Evolutionary conservation across 352 stramenopile species (phyloP).

Genomic region (Globisporangium abappressorium): DNA sequence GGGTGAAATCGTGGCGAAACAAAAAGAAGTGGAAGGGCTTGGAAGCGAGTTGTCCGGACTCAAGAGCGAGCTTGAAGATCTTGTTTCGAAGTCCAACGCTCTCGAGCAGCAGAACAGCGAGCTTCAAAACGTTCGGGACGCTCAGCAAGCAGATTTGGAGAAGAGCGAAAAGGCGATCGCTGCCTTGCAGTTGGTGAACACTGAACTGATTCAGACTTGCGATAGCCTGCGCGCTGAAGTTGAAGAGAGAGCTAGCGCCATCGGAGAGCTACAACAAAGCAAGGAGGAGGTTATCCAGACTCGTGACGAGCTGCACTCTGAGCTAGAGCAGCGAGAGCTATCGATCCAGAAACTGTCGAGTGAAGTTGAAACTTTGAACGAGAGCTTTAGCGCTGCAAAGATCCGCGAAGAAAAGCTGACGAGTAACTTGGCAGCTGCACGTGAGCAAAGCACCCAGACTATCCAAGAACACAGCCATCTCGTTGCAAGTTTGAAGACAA

Average conservation of each 20-base stretch:
- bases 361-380: background rate
- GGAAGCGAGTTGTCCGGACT: background rate
- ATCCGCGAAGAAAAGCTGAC: conserved; percentile 1
- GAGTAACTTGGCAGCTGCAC: background rate
- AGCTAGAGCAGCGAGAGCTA: background rate
- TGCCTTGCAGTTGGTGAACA: background rate
- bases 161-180: background rate
- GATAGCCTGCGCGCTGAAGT: conserved; percentile 4
- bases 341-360: background rate
- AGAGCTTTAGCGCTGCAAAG: background rate
- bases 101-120: conserved; percentile 5
- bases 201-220: background rate
- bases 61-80: background rate
- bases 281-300: background rate
- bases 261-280: conserved; percentile 1
- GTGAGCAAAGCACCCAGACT: background rate
- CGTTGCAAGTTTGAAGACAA: conserved; percentile 10
- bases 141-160: background rate
- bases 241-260: background rate
- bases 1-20: background rate
- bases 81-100: background rate
- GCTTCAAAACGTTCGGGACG: background rate
- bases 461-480: background rate
- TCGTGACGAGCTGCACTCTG: background rate
- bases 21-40: conserved; percentile 17